Conservation (phyloP, 306 rosid genomes). For the Pyrus bretschneideri region DNA sequence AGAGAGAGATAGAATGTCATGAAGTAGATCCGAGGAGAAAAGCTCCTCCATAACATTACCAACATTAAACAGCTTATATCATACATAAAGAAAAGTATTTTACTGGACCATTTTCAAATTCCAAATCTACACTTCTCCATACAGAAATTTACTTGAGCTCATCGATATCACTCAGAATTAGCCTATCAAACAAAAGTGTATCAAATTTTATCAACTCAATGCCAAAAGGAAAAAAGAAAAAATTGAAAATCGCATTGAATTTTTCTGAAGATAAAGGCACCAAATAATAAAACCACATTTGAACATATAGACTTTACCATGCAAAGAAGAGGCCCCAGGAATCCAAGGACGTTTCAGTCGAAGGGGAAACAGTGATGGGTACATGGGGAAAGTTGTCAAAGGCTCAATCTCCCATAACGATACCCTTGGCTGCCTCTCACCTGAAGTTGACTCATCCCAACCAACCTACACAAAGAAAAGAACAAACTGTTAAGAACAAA, state of each 20-base stretch:
- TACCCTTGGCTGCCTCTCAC: slow-evolving; percentile 82
- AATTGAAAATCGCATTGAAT: neutral
- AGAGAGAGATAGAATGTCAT: neutral
- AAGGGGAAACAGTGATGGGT: slow-evolving; percentile 82
- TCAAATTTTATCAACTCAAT: neutral
- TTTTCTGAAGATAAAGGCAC: neutral
- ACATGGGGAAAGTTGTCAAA: slow-evolving; percentile 84
- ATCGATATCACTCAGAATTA: neutral
- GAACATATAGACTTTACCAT: slow-evolving; percentile 36
- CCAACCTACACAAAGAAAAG: slow-evolving; percentile 44
- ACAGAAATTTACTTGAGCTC: neutral
- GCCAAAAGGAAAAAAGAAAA: neutral
- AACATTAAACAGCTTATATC: neutral
- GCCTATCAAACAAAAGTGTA: neutral
- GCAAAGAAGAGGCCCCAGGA: slow-evolving; percentile 67
- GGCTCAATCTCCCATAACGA: slow-evolving; percentile 95
- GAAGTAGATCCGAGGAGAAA: neutral
- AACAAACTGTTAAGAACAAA: neutral
- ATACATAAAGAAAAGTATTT: neutral
- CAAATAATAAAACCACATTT: neutral
- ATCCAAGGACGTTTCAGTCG: slow-evolving; percentile 84
- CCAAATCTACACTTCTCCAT: neutral
- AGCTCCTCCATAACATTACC: neutral
- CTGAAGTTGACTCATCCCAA: slow-evolving; percentile 91
- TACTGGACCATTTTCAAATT: neutral